Conservation (phyloP, 2,329 filamentous ascomycete species). For the Nothomitra cinnamomea region DNA sequence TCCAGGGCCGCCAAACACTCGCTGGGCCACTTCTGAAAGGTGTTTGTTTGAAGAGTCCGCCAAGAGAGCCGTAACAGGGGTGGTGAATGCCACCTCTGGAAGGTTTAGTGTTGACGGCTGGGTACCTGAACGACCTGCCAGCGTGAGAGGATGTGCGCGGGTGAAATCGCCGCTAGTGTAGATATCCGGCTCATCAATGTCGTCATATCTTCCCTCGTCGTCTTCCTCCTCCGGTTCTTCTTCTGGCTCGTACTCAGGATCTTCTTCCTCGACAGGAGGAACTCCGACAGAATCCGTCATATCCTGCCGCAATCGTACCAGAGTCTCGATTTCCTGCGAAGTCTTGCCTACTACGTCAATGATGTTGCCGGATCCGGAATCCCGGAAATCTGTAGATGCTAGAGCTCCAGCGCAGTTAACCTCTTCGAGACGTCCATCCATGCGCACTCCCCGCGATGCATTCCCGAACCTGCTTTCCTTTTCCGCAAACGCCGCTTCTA, state of each 20-base stretch:
- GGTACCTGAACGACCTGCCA: conserved; percentile 56
- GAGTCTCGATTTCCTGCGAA: conserved; percentile 18
- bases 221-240: conserved; percentile 11
- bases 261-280: not conserved
- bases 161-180: conserved; percentile 21
- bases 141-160: conserved; percentile 58
- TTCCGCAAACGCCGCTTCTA: conserved; percentile 20
- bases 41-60: conserved; percentile 55
- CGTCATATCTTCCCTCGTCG: conserved; percentile 22
- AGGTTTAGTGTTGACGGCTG: conserved; percentile 58
- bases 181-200: conserved; percentile 15
- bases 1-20: conserved; percentile 56
- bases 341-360: conserved; percentile 15
- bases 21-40: conserved; percentile 52
- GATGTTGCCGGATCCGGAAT: conserved; percentile 2
- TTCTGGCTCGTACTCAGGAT: conserved; percentile 3
- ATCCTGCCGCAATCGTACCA: conserved; percentile 16
- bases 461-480: conserved; percentile 30
- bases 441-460: conserved; percentile 36
- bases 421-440: conserved; percentile 44
- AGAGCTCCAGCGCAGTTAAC: conserved; percentile 18
- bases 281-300: conserved; percentile 12
- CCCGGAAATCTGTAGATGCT: not conserved
- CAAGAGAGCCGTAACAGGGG: conserved; percentile 54
- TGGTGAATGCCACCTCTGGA: conserved; percentile 49